phyloP scores from a whole-genome alignment of 2,329 filamentous ascomycete species.

The Thermomyces lanuginosus region DNA sequence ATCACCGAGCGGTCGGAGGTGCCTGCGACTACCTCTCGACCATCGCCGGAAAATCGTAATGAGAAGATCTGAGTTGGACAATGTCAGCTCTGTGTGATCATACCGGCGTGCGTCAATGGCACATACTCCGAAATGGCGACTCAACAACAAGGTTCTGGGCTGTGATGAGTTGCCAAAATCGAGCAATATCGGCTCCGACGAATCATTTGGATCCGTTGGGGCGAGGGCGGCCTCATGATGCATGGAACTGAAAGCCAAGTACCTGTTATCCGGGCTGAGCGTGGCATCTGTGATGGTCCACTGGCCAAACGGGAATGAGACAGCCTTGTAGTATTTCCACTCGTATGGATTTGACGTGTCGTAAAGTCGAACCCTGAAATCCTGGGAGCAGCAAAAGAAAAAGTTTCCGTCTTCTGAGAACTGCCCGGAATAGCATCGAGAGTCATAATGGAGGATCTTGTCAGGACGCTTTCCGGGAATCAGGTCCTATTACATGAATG shows the following conservation, averaged over 20 bases:
- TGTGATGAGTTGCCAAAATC: conserved; percentile 46
- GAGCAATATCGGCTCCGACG: conserved; percentile 62
- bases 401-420: conserved; percentile 97
- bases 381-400: conserved; percentile 82
- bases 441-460: conserved; percentile 72
- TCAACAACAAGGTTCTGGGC: conserved; percentile 19
- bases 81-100: no score
- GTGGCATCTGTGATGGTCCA: conserved; percentile 96
- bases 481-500: conserved; percentile 41
- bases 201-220: conserved; percentile 68
- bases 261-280: conserved; percentile 78
- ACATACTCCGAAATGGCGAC: conserved; percentile 30
- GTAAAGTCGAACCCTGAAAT: conserved; percentile 92
- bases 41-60: conserved; percentile 81
- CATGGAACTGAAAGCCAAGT: conserved; percentile 83
- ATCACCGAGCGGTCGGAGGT: conserved; percentile 65
- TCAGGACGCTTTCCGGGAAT: conserved; percentile 66
- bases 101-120: no score
- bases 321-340: conserved; percentile 92
- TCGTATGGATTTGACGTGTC: conserved; percentile 90
- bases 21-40: conserved; percentile 76
- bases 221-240: conserved; percentile 69
- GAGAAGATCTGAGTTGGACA: conserved; percentile 86
- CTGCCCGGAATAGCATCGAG: conserved; percentile 82
- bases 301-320: conserved; percentile 66